Conservation (phyloP, 2,329 filamentous ascomycete genomes). For the Trichoderma sp. region DNA sequence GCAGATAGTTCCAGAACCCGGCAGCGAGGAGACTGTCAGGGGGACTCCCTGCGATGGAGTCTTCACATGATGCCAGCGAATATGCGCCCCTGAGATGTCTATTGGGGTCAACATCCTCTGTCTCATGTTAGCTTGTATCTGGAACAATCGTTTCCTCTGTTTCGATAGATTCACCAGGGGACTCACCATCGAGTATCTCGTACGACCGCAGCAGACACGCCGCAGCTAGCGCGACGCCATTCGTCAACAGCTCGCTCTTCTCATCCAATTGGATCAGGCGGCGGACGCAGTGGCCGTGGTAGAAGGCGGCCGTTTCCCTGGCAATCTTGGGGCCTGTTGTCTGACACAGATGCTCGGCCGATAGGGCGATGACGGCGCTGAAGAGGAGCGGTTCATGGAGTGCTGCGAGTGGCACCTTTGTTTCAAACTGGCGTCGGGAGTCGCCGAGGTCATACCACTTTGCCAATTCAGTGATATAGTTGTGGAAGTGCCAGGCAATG, state of each 20-base stretch:
- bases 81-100: constrained; percentile 51
- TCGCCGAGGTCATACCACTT: constrained; percentile 54
- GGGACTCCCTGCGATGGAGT: constrained; percentile 31
- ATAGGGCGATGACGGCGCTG: constrained; percentile 49
- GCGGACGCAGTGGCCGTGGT: constrained; percentile 47
- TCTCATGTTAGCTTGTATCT: background rate
- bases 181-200: constrained; percentile 50
- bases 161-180: background rate
- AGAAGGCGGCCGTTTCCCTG: constrained; percentile 41
- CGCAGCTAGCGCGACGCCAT: constrained; percentile 48
- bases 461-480: constrained; percentile 45
- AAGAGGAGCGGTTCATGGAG: constrained; percentile 48
- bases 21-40: constrained; percentile 41
- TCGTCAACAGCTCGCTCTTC: constrained; percentile 38
- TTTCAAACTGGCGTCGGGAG: constrained; percentile 40
- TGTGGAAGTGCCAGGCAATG: constrained; percentile 43
- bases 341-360: constrained; percentile 46
- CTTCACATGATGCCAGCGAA: constrained; percentile 44
- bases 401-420: constrained; percentile 42
- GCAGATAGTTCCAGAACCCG: constrained; percentile 55
- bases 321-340: constrained; percentile 35
- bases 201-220: constrained; percentile 53
- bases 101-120: constrained; percentile 46
- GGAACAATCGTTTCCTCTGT: background rate
- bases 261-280: constrained; percentile 44